Percentiles rank a stretch among this genome's conserved stretches.
Conservation (phyloP, 805 yeast species). For the Starmerella gropengiesseri region DNA sequence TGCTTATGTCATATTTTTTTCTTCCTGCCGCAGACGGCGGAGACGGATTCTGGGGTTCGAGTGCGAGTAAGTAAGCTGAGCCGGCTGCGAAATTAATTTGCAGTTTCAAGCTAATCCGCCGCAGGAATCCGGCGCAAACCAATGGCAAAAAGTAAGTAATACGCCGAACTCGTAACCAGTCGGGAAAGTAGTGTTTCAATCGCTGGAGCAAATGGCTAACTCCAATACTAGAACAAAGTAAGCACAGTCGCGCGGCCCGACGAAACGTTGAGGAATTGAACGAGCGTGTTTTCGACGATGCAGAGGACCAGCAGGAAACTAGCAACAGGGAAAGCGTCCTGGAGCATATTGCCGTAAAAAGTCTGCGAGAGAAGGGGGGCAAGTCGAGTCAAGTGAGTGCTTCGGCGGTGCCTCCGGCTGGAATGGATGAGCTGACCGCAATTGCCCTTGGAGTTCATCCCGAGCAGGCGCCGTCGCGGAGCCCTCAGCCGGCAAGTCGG, state of each 20-base stretch:
- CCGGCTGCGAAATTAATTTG: no score
- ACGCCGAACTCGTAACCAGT: not conserved
- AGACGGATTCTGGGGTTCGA: no score
- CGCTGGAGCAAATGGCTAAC: no score
- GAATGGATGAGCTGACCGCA: conserved; percentile 17
- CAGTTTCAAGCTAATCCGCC: no score
- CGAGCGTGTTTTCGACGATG: conserved; percentile 6
- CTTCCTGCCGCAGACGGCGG: no score
- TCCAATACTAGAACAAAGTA: conserved; percentile 8
- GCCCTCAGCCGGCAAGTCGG: not conserved
- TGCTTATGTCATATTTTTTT: no score
- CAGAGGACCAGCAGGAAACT: not conserved
- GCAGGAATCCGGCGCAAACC: not conserved
- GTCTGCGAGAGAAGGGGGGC: conserved; percentile 9
- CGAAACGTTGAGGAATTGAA: conserved; percentile 11
- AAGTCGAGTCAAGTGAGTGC: not conserved
- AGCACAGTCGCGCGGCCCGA: conserved; percentile 23
- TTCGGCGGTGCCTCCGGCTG: not conserved
- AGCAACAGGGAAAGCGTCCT: conserved; percentile 15
- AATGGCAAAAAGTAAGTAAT: conserved; percentile 16
- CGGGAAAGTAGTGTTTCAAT: no score
- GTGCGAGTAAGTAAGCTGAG: no score
- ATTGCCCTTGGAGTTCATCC: conserved; percentile 15
- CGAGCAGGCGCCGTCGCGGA: not conserved
- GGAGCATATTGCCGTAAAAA: conserved; percentile 17